Evolutionary conservation across 2,329 filamentous ascomycete genomes (phyloP), one percentile per base, ranked within the genome.

Genomic region (Aspergillus pseudoviridinutans): DNA sequence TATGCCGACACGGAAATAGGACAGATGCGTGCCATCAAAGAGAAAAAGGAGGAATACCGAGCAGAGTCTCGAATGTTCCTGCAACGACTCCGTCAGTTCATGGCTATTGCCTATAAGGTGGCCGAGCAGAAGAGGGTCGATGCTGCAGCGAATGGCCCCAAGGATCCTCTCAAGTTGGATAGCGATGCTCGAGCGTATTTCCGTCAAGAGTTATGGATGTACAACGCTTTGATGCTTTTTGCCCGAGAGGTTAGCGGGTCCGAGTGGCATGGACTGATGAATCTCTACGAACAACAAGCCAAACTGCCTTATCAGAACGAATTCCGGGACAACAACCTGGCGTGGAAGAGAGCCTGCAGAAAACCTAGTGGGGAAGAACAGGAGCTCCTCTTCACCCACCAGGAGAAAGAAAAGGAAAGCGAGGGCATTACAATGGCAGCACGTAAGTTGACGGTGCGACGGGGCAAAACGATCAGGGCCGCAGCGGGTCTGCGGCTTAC

Each of bases 1-100:
- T 87, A 89, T 65, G 87, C 84, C 53, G 89, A 91, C 67, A 91
- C 88, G 61, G 91, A 86, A 60, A 76, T 87, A 51, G 82, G 90
- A 35, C 88, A 91, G 64, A 97, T 99, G 93, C 87, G 90, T 55
- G 92, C 96, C 44, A 85, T 99, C 27, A 90, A 92, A 65, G 92
- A 97, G 74, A 97, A 96, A 82, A 94, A 92, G 73, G 89, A 95
- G 61, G 88, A 91, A 70, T 99, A 97, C 68, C 80, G 87, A 56
- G 81, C 86, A 14, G 90, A 96, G 71, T 91, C 88, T 64, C 78
- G 82, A 24, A 77, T 84, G 54, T 97, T 97, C 71, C 83, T 96
- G 67, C 85, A 87, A 60, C 85, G 92, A 50, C 80, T 97, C 14
- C 87, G 89, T 61, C 87, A 90, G 53, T 93, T 92, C 71, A 89